Base-by-base conservation (phyloP, 257 asterid species). In the Plantago major region DNA sequence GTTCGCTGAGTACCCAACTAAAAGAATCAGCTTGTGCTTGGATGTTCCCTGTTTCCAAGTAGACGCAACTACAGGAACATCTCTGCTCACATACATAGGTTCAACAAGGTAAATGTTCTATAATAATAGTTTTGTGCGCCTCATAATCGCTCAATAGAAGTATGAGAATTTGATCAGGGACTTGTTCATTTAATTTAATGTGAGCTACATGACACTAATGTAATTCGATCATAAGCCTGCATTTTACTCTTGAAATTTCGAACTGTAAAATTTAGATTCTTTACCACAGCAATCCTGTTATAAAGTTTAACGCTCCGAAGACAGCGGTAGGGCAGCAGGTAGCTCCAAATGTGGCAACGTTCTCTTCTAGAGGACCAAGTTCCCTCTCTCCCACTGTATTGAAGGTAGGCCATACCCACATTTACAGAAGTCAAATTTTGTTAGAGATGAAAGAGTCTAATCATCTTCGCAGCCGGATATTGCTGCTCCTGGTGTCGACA, bases 341-440 rank as follows among this genome's bases (percentile, higher is more conserved):
- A 9, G 70, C 79, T 46, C 79, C 79, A 19, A 52, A 64, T 44
- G 76, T 73, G 11, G 79, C 74, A 40, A 59, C 73, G n/a, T 70
- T 77, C 48, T 77, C 82, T 44, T 77, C 82, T 49, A 33, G 79
- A 70, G 77, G 82, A 10, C 82, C 79, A 10, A 77, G 70, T 61
- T 73, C 82, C 11, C 70, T 73, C 38, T 70, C 74, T 51, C 74
- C 76, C 38, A 47, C 74, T 3, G 72, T 77, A 12, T 66, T 70
- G 9, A 73, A 77, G 78, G 78, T 73, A 68, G 37, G 4, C 38
- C 18, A 63, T 11, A 1, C 43, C 17, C n/a, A 6, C 46, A 42
- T 54, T 47, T 38, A 11, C 11, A 19, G 7, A 67, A 30, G 17
- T 43, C 6, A 7, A 33, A 33, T 33, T 38, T 28, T 54, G 51